Conservation (phyloP, 208 protist genomes). For the Acanthamoeba castellanii region DNA sequence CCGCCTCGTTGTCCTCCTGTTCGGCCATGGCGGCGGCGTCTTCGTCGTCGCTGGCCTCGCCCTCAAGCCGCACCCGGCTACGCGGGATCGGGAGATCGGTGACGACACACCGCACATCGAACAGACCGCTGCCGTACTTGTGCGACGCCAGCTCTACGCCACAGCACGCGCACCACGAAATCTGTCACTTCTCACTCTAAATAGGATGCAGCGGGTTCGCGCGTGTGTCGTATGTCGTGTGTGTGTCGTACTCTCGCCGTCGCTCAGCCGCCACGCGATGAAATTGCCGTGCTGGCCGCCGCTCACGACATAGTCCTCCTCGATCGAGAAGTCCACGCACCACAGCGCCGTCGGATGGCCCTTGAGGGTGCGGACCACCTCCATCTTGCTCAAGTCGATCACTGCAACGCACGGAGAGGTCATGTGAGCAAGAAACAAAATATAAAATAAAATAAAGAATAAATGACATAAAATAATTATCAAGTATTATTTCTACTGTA, state of each 20-base stretch:
- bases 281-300: slow-evolving; percentile 49
- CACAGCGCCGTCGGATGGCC: slow-evolving; percentile 33
- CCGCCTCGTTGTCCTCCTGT: neutral
- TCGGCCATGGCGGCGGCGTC: neutral
- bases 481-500: no score
- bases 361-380: slow-evolving; percentile 1
- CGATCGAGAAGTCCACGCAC: slow-evolving; percentile 66
- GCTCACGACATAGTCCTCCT: slow-evolving; percentile 52
- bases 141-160: neutral
- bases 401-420: neutral
- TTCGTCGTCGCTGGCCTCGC: neutral
- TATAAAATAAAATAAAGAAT: no score
- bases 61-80: neutral
- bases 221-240: no score
- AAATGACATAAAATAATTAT: neutral
- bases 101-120: slow-evolving; percentile 33
- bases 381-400: slow-evolving; percentile 44
- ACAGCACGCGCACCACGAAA: no score
- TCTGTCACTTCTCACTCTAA: neutral
- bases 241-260: neutral
- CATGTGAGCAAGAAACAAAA: neutral
- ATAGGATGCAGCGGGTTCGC: no score
- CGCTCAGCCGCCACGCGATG: slow-evolving; percentile 21
- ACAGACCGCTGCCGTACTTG: slow-evolving; percentile 36
- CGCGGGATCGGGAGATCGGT: slow-evolving; percentile 24